A percentile compares a stretch with the other conserved stretches of the same genome.
Evolutionary conservation across 306 rosid species (phyloP).

Genomic region (Acacia acuminata): DNA sequence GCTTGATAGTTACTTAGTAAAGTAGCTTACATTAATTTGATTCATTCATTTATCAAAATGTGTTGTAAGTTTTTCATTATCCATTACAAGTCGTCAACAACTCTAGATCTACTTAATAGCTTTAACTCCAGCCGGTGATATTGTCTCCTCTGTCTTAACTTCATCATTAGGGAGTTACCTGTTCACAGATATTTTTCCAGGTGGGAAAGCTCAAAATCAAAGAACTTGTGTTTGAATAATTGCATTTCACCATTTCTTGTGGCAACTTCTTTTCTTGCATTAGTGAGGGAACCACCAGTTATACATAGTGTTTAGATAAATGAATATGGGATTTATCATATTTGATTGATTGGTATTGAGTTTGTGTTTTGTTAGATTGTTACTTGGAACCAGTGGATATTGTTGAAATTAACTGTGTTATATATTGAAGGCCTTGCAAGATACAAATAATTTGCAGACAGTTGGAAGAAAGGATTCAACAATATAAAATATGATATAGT

Average conservation of each 20-base stretch:
- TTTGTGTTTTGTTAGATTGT: neutral
- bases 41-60: no score
- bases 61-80: no score
- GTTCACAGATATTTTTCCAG: constrained; percentile 85
- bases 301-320: constrained; percentile 2
- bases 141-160: constrained; percentile 72
- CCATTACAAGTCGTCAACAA: no score
- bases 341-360: neutral
- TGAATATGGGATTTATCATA: neutral
- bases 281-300: constrained; percentile 19
- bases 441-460: neutral
- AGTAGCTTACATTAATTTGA: no score
- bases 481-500: constrained; percentile 21
- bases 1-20: no score
- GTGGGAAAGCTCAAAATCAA: constrained; percentile 42
- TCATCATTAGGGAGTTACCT: constrained; percentile 76
- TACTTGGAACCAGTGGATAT: neutral
- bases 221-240: constrained; percentile 4
- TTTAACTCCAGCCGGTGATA: constrained; percentile 51
- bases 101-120: no score
- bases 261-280: constrained; percentile 18
- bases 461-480: constrained; percentile 6
- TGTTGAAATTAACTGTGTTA: neutral
- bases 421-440: neutral
- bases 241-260: constrained; percentile 9